Evolutionary conservation across 371 early-diverging fungal species (phyloP).

Genomic region (Apophysomyces variabilis): DNA sequence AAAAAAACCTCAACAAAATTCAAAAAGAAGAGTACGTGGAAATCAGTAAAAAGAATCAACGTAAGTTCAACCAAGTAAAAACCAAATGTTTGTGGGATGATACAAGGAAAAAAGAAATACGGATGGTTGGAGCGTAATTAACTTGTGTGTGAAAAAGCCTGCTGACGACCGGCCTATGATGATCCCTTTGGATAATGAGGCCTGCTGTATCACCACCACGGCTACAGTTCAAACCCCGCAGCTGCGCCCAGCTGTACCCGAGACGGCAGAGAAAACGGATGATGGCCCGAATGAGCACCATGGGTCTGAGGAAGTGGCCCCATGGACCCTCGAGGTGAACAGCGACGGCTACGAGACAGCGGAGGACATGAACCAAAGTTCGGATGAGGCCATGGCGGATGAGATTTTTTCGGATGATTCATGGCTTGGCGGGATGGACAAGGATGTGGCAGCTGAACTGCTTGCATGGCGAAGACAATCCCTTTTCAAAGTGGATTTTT

Average conservation of each 20-base stretch:
- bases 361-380: neutral
- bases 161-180: neutral
- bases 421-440: neutral
- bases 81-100: neutral
- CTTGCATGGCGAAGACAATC: conserved; percentile 15
- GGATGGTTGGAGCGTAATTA: too few relatives aligned
- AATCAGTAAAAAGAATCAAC: conserved; percentile 1
- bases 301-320: neutral
- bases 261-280: conserved; percentile 7
- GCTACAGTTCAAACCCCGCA: neutral
- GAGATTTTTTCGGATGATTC: conserved; percentile 6
- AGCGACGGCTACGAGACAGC: conserved; percentile 2
- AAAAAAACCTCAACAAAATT: neutral
- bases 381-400: neutral
- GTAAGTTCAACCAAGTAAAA: neutral
- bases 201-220: neutral
- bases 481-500: conserved; percentile 16
- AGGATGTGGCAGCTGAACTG: conserved; percentile 11
- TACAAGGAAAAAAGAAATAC: neutral
- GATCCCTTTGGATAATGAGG: neutral
- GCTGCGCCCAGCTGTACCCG: conserved; percentile 3
- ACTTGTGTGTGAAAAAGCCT: neutral
- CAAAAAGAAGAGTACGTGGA: conserved; percentile 1
- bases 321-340: neutral
- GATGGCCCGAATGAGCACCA: neutral